Evolutionary conservation across 2,329 filamentous ascomycete genomes (phyloP), one percentile per base, ranked within the genome.

Genomic region (Pseudogymnoascus sp.): DNA sequence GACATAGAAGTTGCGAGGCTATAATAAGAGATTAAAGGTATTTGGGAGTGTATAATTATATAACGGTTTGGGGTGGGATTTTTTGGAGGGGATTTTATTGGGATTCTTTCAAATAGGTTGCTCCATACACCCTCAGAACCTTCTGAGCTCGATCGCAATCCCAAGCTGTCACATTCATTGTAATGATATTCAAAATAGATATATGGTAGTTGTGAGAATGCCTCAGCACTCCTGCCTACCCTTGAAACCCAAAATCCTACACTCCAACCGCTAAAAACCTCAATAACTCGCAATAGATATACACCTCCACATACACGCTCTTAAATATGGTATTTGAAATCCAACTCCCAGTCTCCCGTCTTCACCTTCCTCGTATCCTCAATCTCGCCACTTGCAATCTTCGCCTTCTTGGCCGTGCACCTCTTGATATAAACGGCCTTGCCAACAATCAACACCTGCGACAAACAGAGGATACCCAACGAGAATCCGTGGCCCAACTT

Each of bases 301-400:
- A 50, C 43, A 50, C 8, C 25, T 12, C 25, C 14, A 30, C 4
- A 50, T 15, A 50, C 25, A 30, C 43, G 43, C 43, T 50, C 30
- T 25, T 53, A 53, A 53, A 53, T 53, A 67, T 78, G 76, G 65
- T 80, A 81, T 41, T 72, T 74, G 62, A 80, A 81, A 59, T 80
- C 77, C 59, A 79, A 62, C 36, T 73, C 78, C 18, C 73, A 67
- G 64, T 81, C 79, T 2, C 78, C 79, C 0, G 76, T 78, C 65
- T 69, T 75, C 1, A 80, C 72, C 59, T 73, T 75, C 53, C 79
- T 70, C 37, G 64, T 74, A 63, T 81, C 78, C 61, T 76, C 73
- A 11, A 71, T 71, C 62, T 78, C 72, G 0, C 78, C 78, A 18
- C 60, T 72, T 1, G 68, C 66, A 62, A 76, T 76, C 65, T 72